Evolutionary conservation across 2,329 filamentous ascomycete genomes (phyloP).

Genomic region (Microdochium trichocladiopsis): DNA sequence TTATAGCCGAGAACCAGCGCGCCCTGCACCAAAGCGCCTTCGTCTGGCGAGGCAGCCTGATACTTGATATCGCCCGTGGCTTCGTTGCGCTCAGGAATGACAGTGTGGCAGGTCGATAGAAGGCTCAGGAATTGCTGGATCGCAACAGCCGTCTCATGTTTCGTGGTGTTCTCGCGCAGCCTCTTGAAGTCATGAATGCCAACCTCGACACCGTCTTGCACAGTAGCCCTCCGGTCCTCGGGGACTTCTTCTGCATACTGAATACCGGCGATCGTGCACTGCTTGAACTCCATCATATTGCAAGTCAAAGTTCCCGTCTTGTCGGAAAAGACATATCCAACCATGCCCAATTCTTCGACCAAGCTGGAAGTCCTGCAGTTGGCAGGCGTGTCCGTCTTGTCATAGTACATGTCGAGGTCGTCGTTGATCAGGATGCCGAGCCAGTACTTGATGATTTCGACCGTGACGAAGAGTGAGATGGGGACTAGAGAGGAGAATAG

Average conservation of each 20-base stretch:
- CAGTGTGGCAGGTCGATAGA: conserved; percentile 88
- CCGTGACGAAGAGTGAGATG: conserved; percentile 94
- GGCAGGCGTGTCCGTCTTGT: conserved; percentile 88
- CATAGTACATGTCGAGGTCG: conserved; percentile 96
- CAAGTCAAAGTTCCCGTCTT: conserved; percentile 97
- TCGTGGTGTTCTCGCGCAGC: conserved; percentile 62
- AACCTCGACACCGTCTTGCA: conserved; percentile 69
- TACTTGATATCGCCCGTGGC: conserved; percentile 86
- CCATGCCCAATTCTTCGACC: conserved; percentile 95
- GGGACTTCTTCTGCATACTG: conserved; percentile 91
- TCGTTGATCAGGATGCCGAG: conserved; percentile 97
- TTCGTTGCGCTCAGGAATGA: conserved; percentile 84
- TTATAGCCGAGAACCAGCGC: conserved; percentile 80
- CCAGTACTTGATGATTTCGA: conserved; percentile 97
- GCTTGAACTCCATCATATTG: conserved; percentile 98
- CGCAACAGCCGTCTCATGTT: conserved; percentile 39
- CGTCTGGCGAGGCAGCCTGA: conserved; percentile 93
- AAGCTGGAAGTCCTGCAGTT: conserved; percentile 94
- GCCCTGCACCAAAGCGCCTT: conserved; percentile 92
- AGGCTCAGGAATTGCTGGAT: conserved; percentile 81
- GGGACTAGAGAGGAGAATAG: conserved; percentile 94
- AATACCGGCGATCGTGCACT: conserved; percentile 86
- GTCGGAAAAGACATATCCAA: conserved; percentile 97
- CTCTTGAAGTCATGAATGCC: conserved; percentile 81
- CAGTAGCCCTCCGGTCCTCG: conserved; percentile 76